Base-by-base conservation (phyloP, 306 rosid species). In the Senna tora region DNA sequence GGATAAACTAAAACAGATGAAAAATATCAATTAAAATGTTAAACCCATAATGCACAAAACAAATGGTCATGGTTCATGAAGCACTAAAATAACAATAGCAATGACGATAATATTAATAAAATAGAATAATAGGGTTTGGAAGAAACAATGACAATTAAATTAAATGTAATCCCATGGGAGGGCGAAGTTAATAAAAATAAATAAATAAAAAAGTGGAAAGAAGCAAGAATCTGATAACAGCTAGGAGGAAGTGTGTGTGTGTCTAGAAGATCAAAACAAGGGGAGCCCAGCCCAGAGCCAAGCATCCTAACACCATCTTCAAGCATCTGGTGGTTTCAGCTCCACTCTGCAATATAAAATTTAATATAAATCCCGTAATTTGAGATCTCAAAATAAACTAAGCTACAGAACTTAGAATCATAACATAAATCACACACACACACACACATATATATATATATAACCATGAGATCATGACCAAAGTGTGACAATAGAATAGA, bases 321-420 rank as follows among this genome's bases (percentile, higher is more conserved):
- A 88, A 57, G 73, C 78, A 42, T 57, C 76, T 65, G 19, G 84
- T 67, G 21, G 63, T 56, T 43, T 75, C 88, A 1, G 96, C 96
- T 73, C 94, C 96, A 72, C 86, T 91, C 98, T 93, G 97, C 83
- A 88, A 79, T 76, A 79, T 80, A 74, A 55, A 55, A 60, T 34
- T 17, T 0, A 36, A 60, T 9, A n/a, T 36, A 60, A 36, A 16
- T 17, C 51, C 66, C 77, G 61, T 25, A 7, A 30, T 68, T 32
- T 38, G 39, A 56, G 17, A 72, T 66, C 59, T 39, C 20, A 33
- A 67, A 39, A 5, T 9, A 39, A n/a, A n/a, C n/a, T n/a, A n/a
- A n/a, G n/a, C n/a, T n/a, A n/a, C n/a, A n/a, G n/a, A n/a, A n/a
- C n/a, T n/a, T n/a, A n/a, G n/a, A n/a, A n/a, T n/a, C n/a, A n/a